phyloP scores from a whole-genome alignment of 768 basidiomycete genomes.

The Suillus sp. region DNA sequence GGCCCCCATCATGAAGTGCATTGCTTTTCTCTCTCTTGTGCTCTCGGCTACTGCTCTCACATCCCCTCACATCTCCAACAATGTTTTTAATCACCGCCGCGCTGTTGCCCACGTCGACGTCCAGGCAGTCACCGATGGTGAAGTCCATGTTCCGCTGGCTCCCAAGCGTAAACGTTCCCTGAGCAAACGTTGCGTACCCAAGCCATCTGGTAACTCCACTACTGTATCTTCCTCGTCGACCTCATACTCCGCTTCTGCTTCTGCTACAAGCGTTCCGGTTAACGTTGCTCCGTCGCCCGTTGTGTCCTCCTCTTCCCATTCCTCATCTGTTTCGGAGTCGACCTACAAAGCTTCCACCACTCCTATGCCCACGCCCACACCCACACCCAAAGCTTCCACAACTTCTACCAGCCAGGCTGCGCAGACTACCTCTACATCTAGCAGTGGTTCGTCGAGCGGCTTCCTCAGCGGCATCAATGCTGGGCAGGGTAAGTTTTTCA shows the following conservation, averaged over 20 bases:
- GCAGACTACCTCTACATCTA: conserved; percentile 19
- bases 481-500: conserved; percentile 44
- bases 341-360: not conserved
- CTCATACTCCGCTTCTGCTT: not conserved
- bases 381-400: conserved; percentile 3
- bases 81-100: conserved; percentile 27
- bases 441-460: conserved; percentile 21
- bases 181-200: conserved; percentile 29
- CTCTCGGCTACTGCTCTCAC: conserved; percentile 40
- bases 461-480: conserved; percentile 50
- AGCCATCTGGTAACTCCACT: conserved; percentile 21
- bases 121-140: not conserved
- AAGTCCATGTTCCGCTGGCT: not conserved
- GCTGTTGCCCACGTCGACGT: conserved; percentile 5
- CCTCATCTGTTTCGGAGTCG: conserved; percentile 8
- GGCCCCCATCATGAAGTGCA: conserved; percentile 42
- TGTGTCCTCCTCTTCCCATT: not conserved
- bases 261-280: conserved; percentile 15
- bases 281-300: conserved; percentile 26
- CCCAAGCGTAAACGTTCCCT: conserved; percentile 29
- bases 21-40: conserved; percentile 47
- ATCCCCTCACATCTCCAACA: conserved; percentile 40
- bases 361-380: not conserved
- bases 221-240: not conserved
- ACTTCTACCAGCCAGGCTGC: conserved; percentile 12